Evolutionary conservation across 208 protist species (phyloP).

Genomic region (Trichomonas vaginalis): DNA sequence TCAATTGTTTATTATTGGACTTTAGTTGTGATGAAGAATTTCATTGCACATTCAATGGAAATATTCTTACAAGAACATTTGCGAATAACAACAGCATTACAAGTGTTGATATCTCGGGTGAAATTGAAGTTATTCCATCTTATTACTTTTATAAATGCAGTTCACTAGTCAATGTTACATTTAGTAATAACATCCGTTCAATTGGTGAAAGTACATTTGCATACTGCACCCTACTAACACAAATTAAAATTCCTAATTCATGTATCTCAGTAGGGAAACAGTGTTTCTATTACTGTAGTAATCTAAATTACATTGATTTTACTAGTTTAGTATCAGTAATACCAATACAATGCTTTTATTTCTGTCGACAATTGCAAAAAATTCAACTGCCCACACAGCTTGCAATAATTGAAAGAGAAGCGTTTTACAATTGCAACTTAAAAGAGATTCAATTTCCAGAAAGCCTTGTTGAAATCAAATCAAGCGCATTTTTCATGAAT

Average conservation of each 20-base stretch:
- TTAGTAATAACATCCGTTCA: neutral
- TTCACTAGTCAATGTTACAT: neutral
- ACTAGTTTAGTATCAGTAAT: no score
- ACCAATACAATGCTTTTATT: no score
- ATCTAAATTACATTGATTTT: no score
- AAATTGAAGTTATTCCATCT: no score
- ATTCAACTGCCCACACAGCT: neutral
- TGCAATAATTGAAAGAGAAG: neutral
- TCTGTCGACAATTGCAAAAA: no score
- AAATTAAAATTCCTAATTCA: neutral
- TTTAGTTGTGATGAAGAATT: no score
- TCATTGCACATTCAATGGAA: no score
- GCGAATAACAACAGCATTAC: neutral
- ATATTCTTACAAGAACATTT: neutral
- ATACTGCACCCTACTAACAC: neutral
- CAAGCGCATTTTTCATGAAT: neutral
- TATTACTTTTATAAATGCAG: neutral
- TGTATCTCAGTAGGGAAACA: neutral
- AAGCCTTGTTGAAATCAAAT: neutral
- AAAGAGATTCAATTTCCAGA: neutral
- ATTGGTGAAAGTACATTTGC: neutral
- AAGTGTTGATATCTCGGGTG: neutral
- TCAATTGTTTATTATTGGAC: no score
- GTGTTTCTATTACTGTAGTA: neutral
- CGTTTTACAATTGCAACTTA: neutral